Conservation (phyloP, 2,329 filamentous ascomycete species). For the Cytospora mali region DNA sequence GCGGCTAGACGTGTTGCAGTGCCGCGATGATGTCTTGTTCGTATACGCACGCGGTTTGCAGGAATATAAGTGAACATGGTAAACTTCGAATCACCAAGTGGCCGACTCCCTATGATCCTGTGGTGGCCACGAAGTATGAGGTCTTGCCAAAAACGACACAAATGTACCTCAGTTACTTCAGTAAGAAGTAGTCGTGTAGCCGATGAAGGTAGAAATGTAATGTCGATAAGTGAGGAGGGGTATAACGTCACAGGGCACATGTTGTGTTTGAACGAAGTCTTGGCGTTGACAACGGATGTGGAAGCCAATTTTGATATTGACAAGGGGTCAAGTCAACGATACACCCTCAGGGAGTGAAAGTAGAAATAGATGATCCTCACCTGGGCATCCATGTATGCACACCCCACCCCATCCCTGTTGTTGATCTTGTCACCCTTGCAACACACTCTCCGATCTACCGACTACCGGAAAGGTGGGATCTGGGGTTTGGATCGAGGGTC, state of each 20-base stretch:
- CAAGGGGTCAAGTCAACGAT: background rate
- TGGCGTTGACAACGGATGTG: background rate
- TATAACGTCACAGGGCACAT: background rate
- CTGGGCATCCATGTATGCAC: background rate
- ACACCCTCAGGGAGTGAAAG: background rate
- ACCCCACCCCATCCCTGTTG: background rate
- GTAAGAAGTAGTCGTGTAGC: background rate
- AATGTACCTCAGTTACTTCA: too few species aligned
- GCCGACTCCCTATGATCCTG: too few species aligned
- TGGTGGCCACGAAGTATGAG: too few species aligned
- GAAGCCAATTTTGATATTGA: slow-evolving; percentile 5
- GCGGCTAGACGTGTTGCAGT: background rate
- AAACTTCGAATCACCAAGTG: background rate
- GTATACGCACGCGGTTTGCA: background rate
- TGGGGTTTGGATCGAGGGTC: slow-evolving; percentile 16
- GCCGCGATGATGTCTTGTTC: too few species aligned
- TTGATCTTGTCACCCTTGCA: background rate
- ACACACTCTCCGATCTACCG: slow-evolving; percentile 10
- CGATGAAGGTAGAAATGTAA: background rate
- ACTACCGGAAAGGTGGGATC: background rate
- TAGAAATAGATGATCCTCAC: background rate
- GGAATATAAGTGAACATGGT: background rate
- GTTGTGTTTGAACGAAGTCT: too few species aligned
- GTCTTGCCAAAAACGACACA: too few species aligned
- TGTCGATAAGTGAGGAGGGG: background rate